Base-by-base conservation (phyloP, 805 yeast genomes). In the Cyberlindnera misumaiensis region DNA sequence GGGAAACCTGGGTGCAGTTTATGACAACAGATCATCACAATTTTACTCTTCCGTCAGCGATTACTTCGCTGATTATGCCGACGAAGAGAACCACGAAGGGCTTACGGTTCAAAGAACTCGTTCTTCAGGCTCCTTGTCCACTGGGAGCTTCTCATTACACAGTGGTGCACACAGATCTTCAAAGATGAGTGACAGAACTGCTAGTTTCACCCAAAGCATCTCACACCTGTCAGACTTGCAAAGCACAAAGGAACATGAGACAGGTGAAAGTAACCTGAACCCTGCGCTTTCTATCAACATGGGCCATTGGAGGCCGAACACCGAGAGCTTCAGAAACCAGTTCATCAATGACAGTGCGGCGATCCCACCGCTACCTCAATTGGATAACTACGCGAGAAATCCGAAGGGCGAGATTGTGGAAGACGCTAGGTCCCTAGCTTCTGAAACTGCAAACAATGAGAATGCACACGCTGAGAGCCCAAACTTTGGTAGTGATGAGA, bases 261-360 rank as follows among this genome's bases (percentile, higher is more conserved):
- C 36, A 10, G 41, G 30, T 7, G 42, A 42, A 22, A 17, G 40
- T 5, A 38, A 33, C 10, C 22, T 55, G 30, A 53, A 53, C 13
- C 51, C 56, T 10, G 59, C 58, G 1, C 34, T 53, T 42, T 59
- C 63, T 3, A 56, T 73, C 31, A 70, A 64, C 40, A 60, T 73
- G 60, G 79, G 78, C 3, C 60, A 60, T 20, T 77, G 84, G 83
- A 70, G 67, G 51, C 83, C 83, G 2, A 72, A 77, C 48, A 76
- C 81, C 8, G 63, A 60, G 25, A 61, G 60, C 29, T 72, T 55
- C 51, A 59, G 78, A 37, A 76, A 71, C 42, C 68, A 67, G 37
- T 72, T 72, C 40, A 71, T 72, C 30, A 60, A 58, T 44, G 71
- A 64, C 6, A 39, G 45, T 6, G 27, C 45, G 11, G 32, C 18